A percentile compares a stretch with the other conserved stretches of the same genome.
These are phyloP conservation scores for Fusarium humuli DNA, from an alignment of 2,329 filamentous ascomycete genomes.

Conservation along the genomic window DNA sequence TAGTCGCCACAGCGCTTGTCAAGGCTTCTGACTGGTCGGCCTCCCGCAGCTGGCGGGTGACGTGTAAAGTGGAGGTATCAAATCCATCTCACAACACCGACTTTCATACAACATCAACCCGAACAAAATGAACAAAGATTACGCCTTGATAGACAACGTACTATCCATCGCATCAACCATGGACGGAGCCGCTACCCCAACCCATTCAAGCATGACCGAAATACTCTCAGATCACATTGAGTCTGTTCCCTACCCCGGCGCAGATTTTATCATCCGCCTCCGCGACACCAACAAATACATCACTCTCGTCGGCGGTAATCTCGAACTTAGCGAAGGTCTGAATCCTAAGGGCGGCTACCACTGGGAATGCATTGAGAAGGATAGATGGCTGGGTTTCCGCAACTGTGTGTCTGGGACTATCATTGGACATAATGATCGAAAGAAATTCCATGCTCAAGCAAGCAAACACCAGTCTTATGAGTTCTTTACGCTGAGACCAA, in stretches of 20 bases:
- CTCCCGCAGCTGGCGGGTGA: not conserved
- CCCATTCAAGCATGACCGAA: conserved; percentile 27
- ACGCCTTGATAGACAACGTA: conserved; percentile 24
- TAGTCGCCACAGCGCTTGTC: not conserved
- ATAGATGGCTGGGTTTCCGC: conserved; percentile 55
- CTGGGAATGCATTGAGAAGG: conserved; percentile 54
- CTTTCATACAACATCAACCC: no score
- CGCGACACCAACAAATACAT: conserved; percentile 44
- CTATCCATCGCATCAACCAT: conserved; percentile 38
- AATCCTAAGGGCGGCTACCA: conserved; percentile 44
- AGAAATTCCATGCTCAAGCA: conserved; percentile 41
- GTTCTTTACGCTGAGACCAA: conserved; percentile 46
- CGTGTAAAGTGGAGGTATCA: conserved; percentile 2
- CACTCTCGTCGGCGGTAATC: conserved; percentile 48
- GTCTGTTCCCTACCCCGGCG: conserved; percentile 43
- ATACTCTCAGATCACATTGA: conserved; percentile 12
- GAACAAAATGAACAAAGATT: conserved; percentile 30
- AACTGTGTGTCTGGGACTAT: conserved; percentile 50
- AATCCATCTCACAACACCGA: not conserved
- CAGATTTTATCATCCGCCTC: conserved; percentile 50
- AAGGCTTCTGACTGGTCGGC: not conserved
- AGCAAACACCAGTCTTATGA: conserved; percentile 46
- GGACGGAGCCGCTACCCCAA: conserved; percentile 31
- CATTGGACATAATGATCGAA: conserved; percentile 49
- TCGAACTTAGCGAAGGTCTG: conserved; percentile 40